A percentile compares a stretch with the other conserved stretches of the same genome.
These are phyloP conservation scores for Pseudogymnoascus sp. DNA, from an alignment of 2,329 filamentous ascomycete species.

Conservation along the genomic window DNA sequence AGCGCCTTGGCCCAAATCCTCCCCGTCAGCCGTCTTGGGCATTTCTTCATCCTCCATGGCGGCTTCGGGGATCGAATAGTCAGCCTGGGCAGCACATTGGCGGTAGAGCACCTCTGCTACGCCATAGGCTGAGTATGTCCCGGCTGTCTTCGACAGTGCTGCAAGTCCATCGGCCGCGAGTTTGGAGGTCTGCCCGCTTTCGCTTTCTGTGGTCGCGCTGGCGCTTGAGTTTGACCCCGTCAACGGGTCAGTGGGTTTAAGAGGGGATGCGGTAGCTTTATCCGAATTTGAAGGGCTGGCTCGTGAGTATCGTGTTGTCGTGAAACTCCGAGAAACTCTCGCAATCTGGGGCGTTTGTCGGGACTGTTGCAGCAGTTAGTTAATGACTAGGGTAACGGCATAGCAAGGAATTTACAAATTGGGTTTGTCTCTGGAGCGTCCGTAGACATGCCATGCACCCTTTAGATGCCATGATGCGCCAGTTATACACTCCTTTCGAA, in stretches of 20 bases:
- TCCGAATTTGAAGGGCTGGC: slow-evolving; percentile 17
- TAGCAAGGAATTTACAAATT: slow-evolving; percentile 9
- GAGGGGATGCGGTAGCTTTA: slow-evolving; percentile 16
- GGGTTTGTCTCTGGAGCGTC: slow-evolving; percentile 18
- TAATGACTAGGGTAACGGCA: neutral
- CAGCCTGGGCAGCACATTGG: slow-evolving; percentile 61
- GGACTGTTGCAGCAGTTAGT: slow-evolving; percentile 12
- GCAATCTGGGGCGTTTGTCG: slow-evolving; percentile 9
- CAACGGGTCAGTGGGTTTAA: slow-evolving; percentile 15
- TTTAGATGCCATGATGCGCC: slow-evolving; percentile 8
- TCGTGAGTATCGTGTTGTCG: slow-evolving; percentile 21
- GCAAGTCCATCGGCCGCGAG: slow-evolving; percentile 17
- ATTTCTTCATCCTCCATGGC: slow-evolving; percentile 57
- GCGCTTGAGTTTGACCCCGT: slow-evolving; percentile 6
- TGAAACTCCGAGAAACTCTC: slow-evolving; percentile 17
- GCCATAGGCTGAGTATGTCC: slow-evolving; percentile 71
- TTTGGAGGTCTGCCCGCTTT: slow-evolving; percentile 15
- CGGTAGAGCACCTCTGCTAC: slow-evolving; percentile 72
- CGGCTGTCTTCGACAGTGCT: slow-evolving; percentile 25
- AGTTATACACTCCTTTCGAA: neutral
- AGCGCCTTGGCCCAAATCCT: slow-evolving; percentile 68
- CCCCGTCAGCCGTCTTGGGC: slow-evolving; percentile 64
- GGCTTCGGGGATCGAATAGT: slow-evolving; percentile 65
- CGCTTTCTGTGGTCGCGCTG: neutral
- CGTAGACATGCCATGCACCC: slow-evolving; percentile 24